A percentile compares a stretch with the other conserved stretches of the same genome.
These are phyloP conservation scores for Yarrowia sp. DNA, from an alignment of 805 yeast species.

Conservation along the genomic window DNA sequence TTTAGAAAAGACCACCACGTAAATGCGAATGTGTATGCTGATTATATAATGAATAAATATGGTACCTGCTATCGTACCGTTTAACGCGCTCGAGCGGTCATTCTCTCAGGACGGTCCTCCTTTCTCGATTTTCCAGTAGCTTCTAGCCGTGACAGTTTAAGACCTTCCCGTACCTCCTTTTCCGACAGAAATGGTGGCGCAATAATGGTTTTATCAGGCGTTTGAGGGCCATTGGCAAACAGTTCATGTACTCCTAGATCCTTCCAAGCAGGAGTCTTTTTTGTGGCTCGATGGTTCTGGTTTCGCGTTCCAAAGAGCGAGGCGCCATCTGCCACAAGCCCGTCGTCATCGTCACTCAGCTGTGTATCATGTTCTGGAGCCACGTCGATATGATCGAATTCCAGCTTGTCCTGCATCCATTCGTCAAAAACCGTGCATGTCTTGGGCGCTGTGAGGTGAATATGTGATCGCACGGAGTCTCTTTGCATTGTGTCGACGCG, in stretches of 20 bases:
- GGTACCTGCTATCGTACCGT: no score
- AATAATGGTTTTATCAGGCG: not conserved
- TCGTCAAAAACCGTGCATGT: slow-evolving; percentile 36
- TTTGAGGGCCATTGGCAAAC: slow-evolving; percentile 25
- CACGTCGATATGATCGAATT: slow-evolving; percentile 35
- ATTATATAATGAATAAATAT: not conserved
- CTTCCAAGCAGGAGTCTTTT: slow-evolving; percentile 31
- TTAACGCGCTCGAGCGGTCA: not conserved
- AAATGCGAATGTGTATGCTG: not conserved
- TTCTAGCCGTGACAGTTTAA: not conserved
- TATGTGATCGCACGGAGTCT: slow-evolving; percentile 39
- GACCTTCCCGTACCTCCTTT: slow-evolving; percentile 12
- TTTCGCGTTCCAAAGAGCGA: slow-evolving; percentile 31
- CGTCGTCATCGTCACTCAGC: slow-evolving; percentile 35
- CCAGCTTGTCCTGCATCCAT: slow-evolving; percentile 37
- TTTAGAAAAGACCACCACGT: no score
- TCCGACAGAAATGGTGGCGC: slow-evolving; percentile 22
- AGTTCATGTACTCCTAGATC: slow-evolving; percentile 32
- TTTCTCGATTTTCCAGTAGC: not conserved
- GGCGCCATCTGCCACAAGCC: slow-evolving; percentile 32
- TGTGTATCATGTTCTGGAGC: slow-evolving; percentile 32
- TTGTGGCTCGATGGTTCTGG: slow-evolving; percentile 20
- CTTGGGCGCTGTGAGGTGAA: slow-evolving; percentile 36
- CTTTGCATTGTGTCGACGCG: slow-evolving; percentile 25
- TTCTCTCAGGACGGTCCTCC: not conserved